These are phyloP conservation scores for Rosellinia necatrix DNA, from an alignment of 2,329 filamentous ascomycete genomes.

Conservation along the genomic window DNA sequence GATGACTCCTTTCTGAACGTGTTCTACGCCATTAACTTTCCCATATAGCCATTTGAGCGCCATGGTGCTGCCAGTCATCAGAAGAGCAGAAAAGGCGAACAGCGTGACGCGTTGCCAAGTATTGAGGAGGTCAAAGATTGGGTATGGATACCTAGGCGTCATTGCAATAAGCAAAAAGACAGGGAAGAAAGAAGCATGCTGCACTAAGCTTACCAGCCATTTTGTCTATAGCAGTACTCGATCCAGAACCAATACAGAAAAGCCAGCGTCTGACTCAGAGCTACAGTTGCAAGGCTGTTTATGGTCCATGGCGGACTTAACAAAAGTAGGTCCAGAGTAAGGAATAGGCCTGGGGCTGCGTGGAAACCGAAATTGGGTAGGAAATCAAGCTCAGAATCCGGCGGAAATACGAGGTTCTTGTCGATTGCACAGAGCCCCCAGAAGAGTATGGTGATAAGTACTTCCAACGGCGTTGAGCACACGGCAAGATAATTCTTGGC, in stretches of 20 bases:
- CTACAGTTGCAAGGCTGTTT: conserved; percentile 61
- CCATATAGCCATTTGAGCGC: conserved; percentile 73
- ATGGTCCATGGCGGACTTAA: conserved; percentile 76
- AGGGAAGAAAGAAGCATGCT: neutral
- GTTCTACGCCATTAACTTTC: conserved; percentile 63
- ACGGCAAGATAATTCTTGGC: conserved; percentile 71
- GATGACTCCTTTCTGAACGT: conserved; percentile 44
- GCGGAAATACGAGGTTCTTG: conserved; percentile 55
- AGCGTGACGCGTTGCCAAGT: conserved; percentile 69
- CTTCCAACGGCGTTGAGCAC: conserved; percentile 69
- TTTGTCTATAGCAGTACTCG: conserved; percentile 70
- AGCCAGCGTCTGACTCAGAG: conserved; percentile 61
- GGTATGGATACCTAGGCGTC: conserved; percentile 75
- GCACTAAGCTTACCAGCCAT: conserved; percentile 62
- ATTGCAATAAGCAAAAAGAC: conserved; percentile 3
- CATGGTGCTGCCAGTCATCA: conserved; percentile 74
- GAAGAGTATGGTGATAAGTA: conserved; percentile 73
- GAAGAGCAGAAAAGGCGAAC: conserved; percentile 69
- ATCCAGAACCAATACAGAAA: conserved; percentile 79
- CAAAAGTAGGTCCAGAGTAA: conserved; percentile 68
- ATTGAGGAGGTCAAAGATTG: conserved; percentile 73
- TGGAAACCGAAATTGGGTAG: conserved; percentile 68
- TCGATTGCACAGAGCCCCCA: conserved; percentile 69
- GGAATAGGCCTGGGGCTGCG: conserved; percentile 66
- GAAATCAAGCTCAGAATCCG: conserved; percentile 59